phyloP scores from a whole-genome alignment of 2,329 filamentous ascomycete species.

The Alternaria hordeiaustralica region DNA sequence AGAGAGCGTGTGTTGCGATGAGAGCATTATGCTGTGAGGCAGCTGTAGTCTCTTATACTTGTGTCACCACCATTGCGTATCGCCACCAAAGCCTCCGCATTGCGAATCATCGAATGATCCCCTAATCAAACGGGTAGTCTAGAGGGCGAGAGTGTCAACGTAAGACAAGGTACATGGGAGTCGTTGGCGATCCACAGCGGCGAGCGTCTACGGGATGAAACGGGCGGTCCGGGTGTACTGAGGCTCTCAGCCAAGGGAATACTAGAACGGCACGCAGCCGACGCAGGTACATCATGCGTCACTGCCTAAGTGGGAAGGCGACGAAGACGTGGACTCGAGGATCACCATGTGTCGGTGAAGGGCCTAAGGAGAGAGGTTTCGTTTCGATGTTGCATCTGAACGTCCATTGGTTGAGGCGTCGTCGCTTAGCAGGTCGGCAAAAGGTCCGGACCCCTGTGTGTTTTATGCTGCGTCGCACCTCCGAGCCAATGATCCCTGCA shows the following conservation, averaged over 20 bases:
- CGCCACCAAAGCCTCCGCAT: constrained; percentile 16
- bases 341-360: constrained; percentile 18
- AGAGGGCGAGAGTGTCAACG: constrained; percentile 27
- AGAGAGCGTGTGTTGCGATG: constrained; percentile 30
- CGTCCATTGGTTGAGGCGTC: constrained; percentile 33
- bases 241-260: constrained; percentile 41
- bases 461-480: constrained; percentile 42
- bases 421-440: constrained; percentile 36
- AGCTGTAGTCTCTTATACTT: constrained; percentile 36
- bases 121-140: constrained; percentile 40
- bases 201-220: constrained; percentile 44
- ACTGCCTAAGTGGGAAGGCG: constrained; percentile 24
- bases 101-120: constrained; percentile 25
- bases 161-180: constrained; percentile 33
- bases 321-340: constrained; percentile 16
- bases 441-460: constrained; percentile 32
- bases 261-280: constrained; percentile 11
- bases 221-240: constrained; percentile 28
- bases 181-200: constrained; percentile 30
- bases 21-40: constrained; percentile 8
- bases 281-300: constrained; percentile 41
- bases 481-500: constrained; percentile 21
- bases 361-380: constrained; percentile 33
- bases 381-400: constrained; percentile 26
- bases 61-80: constrained; percentile 4